phyloP scores from a whole-genome alignment of 805 yeast species.

The Cyberlindnera maritima region DNA sequence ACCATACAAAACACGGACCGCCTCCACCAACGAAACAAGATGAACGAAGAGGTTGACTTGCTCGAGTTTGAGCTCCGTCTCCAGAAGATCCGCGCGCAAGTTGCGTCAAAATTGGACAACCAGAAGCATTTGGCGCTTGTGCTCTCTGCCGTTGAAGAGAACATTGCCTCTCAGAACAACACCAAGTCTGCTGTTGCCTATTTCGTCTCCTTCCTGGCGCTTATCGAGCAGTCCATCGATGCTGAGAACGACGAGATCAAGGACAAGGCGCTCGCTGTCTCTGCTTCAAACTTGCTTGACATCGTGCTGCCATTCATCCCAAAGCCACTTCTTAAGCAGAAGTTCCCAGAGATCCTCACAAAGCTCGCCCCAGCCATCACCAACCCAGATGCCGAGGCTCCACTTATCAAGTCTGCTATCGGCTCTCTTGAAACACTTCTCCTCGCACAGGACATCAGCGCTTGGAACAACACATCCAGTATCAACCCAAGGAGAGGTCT shows the following conservation, averaged over 20 bases:
- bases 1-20: no score
- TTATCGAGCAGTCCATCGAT: constrained; percentile 70
- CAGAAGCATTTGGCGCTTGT: constrained; percentile 84
- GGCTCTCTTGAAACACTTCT: constrained; percentile 82
- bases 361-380: constrained; percentile 81
- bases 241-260: constrained; percentile 45
- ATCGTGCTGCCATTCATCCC: constrained; percentile 74
- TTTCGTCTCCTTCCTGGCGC: constrained; percentile 76
- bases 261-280: constrained; percentile 65
- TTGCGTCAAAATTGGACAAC: constrained; percentile 76
- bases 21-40: neutral
- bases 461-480: constrained; percentile 65
- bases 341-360: constrained; percentile 73
- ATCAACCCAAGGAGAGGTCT: constrained; percentile 77
- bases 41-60: constrained; percentile 22
- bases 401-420: constrained; percentile 75
- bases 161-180: constrained; percentile 45
- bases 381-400: constrained; percentile 67
- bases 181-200: constrained; percentile 73
- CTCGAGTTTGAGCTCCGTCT: constrained; percentile 53
- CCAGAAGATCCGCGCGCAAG: constrained; percentile 66
- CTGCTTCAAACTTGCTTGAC: constrained; percentile 80
- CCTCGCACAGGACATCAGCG: constrained; percentile 71
- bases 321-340: constrained; percentile 61
- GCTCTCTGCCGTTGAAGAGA: constrained; percentile 87